phyloP scores from a whole-genome alignment of 352 stramenopile genomes.

The Globisporangium spinosum region DNA sequence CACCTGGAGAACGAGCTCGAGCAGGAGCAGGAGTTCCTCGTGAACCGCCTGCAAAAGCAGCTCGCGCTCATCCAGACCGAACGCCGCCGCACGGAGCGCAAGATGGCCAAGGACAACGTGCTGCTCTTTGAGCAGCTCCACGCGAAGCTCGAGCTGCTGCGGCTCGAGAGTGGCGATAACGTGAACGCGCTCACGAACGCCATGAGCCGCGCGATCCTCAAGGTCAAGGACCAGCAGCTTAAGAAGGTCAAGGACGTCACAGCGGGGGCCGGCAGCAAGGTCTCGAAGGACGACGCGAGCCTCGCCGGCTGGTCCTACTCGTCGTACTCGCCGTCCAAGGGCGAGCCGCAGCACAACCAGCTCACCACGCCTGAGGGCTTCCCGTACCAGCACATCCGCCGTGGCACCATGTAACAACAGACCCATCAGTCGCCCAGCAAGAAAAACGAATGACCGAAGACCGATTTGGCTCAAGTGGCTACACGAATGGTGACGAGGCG shows the following conservation, averaged over 20 bases:
- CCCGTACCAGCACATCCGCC: conserved; percentile 68
- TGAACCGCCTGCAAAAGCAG: conserved; percentile 85
- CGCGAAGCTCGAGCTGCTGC: conserved; percentile 58
- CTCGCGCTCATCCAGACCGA: conserved; percentile 62
- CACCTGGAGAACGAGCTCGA: conserved; percentile 85
- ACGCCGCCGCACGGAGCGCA: conserved; percentile 69
- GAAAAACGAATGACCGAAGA: background rate
- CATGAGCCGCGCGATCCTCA: conserved; percentile 41
- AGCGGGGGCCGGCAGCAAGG: conserved; percentile 21
- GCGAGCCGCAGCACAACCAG: conserved; percentile 17
- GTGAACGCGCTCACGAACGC: conserved; percentile 55
- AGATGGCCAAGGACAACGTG: conserved; percentile 71
- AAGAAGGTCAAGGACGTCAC: conserved; percentile 40
- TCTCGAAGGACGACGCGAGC: conserved; percentile 62
- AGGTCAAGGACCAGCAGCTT: conserved; percentile 52
- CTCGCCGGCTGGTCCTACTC: conserved; percentile 37
- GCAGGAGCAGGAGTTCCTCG: conserved; percentile 85
- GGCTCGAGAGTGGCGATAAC: conserved; percentile 53
- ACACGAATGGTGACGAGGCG: background rate
- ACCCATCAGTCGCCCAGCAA: background rate
- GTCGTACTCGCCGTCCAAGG: conserved; percentile 20
- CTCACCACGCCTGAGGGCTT: conserved; percentile 48
- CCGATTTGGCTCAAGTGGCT: background rate
- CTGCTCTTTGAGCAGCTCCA: conserved; percentile 64
- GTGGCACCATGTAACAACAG: conserved; percentile 62